Percentiles rank a stretch among this genome's conserved stretches.
These are phyloP conservation scores for Cetraspora pellucida DNA, from an alignment of 192 early-diverging fungal species.

Conservation along the genomic window DNA sequence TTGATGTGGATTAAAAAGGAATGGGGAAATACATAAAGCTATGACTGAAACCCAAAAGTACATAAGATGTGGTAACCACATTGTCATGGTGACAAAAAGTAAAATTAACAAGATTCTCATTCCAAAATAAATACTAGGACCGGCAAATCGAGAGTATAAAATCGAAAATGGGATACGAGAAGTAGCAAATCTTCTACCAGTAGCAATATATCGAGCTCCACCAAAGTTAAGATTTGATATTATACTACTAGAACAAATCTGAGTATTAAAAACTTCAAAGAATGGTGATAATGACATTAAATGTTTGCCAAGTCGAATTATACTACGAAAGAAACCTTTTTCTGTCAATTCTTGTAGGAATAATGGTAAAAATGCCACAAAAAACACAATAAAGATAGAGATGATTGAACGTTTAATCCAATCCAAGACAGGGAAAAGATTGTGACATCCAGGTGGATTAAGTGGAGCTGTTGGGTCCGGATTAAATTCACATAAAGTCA, in stretches of 20 bases:
- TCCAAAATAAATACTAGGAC: constrained; percentile 76
- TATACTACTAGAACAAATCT: constrained; percentile 81
- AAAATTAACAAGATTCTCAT: constrained; percentile 70
- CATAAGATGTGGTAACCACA: constrained; percentile 71
- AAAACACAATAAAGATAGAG: constrained; percentile 79
- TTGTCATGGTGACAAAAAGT: constrained; percentile 70
- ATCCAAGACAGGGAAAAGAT: constrained; percentile 72
- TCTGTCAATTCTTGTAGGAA: constrained; percentile 85
- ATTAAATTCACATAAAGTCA: constrained; percentile 61
- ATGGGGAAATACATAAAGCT: constrained; percentile 78
- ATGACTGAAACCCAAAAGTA: constrained; percentile 85
- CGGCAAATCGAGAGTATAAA: constrained; percentile 76
- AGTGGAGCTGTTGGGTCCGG: constrained; percentile 56
- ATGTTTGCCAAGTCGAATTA: constrained; percentile 75
- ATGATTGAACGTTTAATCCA: constrained; percentile 84
- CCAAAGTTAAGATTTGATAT: constrained; percentile 79
- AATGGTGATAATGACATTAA: constrained; percentile 80
- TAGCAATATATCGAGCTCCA: constrained; percentile 83
- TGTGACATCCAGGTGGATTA: constrained; percentile 63
- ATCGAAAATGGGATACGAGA: constrained; percentile 72
- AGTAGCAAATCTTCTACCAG: constrained; percentile 85
- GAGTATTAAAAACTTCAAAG: constrained; percentile 86
- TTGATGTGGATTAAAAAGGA: constrained; percentile 89
- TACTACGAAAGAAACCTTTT: constrained; percentile 72
- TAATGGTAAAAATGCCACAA: constrained; percentile 79